phyloP scores from a whole-genome alignment of 2,329 filamentous ascomycete species.

The Botrytis elliptica region DNA sequence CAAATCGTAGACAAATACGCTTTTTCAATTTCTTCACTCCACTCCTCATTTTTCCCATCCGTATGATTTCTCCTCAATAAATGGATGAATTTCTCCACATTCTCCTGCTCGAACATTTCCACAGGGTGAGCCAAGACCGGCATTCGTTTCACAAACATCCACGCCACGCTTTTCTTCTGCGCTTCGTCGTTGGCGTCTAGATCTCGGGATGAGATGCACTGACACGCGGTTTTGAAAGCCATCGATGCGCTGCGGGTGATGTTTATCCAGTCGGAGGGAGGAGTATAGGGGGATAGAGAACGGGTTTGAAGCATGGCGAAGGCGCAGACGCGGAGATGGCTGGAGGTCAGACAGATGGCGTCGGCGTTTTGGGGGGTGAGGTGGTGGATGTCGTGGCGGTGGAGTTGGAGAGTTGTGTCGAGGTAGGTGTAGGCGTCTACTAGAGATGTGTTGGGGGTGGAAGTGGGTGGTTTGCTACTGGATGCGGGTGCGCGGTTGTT shows the following conservation, averaged over 20 bases:
- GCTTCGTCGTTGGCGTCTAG: not conserved
- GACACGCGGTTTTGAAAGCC: slow-evolving; percentile 20
- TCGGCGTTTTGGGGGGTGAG: slow-evolving; percentile 15
- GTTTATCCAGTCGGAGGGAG: slow-evolving; percentile 28
- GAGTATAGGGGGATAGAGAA: slow-evolving; percentile 25
- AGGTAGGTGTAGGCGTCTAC: not conserved
- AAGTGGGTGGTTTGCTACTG: not conserved
- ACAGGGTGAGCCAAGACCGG: not conserved
- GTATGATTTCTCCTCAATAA: not conserved
- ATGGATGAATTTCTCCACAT: not conserved
- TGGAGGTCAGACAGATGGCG: slow-evolving; percentile 27
- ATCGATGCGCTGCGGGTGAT: slow-evolving; percentile 22
- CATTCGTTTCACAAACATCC: slow-evolving; percentile 9
- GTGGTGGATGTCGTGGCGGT: not conserved
- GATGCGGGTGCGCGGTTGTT: not conserved
- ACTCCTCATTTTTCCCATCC: slow-evolving; percentile 25
- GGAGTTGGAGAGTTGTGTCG: not conserved
- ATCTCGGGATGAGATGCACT: not conserved
- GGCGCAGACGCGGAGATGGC: slow-evolving; percentile 24
- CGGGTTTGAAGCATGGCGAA: slow-evolving; percentile 28
- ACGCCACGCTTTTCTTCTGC: slow-evolving; percentile 5
- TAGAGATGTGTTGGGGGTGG: not conserved
- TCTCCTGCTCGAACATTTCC: not conserved
- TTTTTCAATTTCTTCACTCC: slow-evolving; percentile 26
- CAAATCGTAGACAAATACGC: slow-evolving; percentile 16